A percentile compares a stretch with the other conserved stretches of the same genome.
These are phyloP conservation scores for Aphanomyces astaci DNA, from an alignment of 352 stramenopile genomes.

Conservation along the genomic window DNA sequence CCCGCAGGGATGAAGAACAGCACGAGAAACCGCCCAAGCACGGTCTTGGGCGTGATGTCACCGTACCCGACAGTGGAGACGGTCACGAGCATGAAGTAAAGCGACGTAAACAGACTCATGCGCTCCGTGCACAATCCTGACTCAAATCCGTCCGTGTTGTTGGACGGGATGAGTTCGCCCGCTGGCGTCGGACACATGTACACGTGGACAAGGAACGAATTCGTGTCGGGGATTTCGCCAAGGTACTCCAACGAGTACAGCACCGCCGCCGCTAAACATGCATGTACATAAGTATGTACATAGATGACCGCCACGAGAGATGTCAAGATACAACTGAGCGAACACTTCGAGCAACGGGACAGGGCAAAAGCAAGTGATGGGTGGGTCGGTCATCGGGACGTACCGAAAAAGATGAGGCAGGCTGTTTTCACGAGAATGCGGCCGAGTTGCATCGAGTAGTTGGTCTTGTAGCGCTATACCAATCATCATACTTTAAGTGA, in stretches of 20 bases:
- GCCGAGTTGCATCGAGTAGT: conserved; percentile 56
- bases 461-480: conserved; percentile 66
- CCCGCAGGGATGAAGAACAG: conserved; percentile 79
- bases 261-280: conserved; percentile 47
- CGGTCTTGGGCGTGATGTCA: conserved; percentile 78
- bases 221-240: conserved; percentile 68
- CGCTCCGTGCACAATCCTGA: conserved; percentile 62
- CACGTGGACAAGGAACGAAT: conserved; percentile 77
- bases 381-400: background rate
- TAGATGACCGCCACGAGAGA: background rate
- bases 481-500: no score
- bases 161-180: conserved; percentile 41
- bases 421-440: conserved; percentile 68
- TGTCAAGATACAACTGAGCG: no score
- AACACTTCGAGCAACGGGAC: no score
- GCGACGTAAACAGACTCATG: conserved; percentile 81
- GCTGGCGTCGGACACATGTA: conserved; percentile 66
- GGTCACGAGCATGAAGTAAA: conserved; percentile 87
- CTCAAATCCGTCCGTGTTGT: conserved; percentile 38
- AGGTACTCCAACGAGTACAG: conserved; percentile 80
- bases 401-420: conserved; percentile 67
- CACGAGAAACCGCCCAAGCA: conserved; percentile 66
- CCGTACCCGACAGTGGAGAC: conserved; percentile 82
- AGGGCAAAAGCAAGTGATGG: no score
- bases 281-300: background rate